Evolutionary conservation across 805 yeast species (phyloP), one percentile per base, ranked within the genome.

Genomic region (Wickerhamiella vanderwaltii): DNA sequence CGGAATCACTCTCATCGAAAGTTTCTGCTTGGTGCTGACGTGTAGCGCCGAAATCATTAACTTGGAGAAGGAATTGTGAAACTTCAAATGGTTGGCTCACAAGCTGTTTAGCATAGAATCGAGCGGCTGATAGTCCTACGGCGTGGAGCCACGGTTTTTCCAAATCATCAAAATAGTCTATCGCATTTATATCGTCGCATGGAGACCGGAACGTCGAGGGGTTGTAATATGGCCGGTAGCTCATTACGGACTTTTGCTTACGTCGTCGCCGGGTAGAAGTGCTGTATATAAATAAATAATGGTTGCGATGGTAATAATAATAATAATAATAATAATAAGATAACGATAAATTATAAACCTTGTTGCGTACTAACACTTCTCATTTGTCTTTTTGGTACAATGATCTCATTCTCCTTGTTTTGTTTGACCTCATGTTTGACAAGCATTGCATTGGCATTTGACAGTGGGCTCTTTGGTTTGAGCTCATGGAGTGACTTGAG

Each of bases 31-130:
- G 20, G 34, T 41, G 32, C n/a, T 32, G 40, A 9, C 43, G 41
- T 41, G 19, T 17, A 16, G 33, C 16, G 3, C 13, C 23, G 35
- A 43, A 47, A n/a, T 46, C 72, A 3, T 94, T 94, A 11, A 83
- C 79, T 59, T 91, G 97, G 43, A 86, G 61, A 20, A 87, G 65
- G 49, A 84, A 67, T 43, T 88, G 68, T 4, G 82, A 73, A 13
- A 83, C 79, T 51, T 88, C 96, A 59, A 87, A 78, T 1, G 98
- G 97, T 60, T 91, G 96, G 15, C 83, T 72, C 6, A 82, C 56
- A 24, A 85, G 58, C 34, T 78, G 74, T 46, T 75, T 76, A 42
- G 75, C 59, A 62, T 91, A 88, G 48, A 77, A 79, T 48, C 74
- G 73, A 39, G 77, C 52, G 46, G 84, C 74, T 34, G 80, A 74